Evolutionary conservation across 1,284 basidiomycete genomes (phyloP), one percentile per base, ranked within the genome.

Genomic region (Pseudozyma thailandica): DNA sequence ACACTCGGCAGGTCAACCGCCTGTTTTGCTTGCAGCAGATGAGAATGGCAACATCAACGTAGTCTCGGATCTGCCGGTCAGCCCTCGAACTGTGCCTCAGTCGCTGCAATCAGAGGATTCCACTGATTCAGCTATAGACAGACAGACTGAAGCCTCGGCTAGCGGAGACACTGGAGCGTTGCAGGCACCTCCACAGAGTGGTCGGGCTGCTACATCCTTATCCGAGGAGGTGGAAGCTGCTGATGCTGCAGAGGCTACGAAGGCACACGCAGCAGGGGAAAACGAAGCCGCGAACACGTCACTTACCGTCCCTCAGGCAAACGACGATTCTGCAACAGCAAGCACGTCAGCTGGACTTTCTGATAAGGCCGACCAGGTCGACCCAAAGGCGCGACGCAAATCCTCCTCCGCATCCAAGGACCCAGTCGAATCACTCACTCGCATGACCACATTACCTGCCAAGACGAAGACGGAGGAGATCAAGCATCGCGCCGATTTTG

Each of bases 401-500:
- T 62, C 63, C 2, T 66, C 63, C n/a, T 68, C 41, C 2, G 58
- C 70, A 12, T n/a, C 58, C 1, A 33, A 46, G 18, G 85, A 86
- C 35, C 83, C 84, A 53, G 82, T 86, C 44, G 74, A 84, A 18
- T 84, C 83, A n/a, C 82, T 84, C 18, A 86, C 85, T 4, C 86
- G 93, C 23, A 93, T 92, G 18, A 85, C 87, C 6, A 91, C 90
- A 81, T 85, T 96, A 9, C 94, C 93, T 18, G 93, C 93, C 9
- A 96, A 96, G 82, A 85, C 85, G 52, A 88, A 88, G 56, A 82
- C 87, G 48, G 94, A 96, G 83, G 93, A 96, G 81, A 84, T 87
- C 56, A 91, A 89, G 70, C 93, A 97, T 84, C 86, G 93, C 79
- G 89, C 90, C 26, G 91, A 91, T 78, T 97, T 93, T 92, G 89